A percentile compares a stretch with the other conserved stretches of the same genome.
phyloP scores from a whole-genome alignment of 1,284 basidiomycete genomes.

The Rhodotorula sp. region DNA sequence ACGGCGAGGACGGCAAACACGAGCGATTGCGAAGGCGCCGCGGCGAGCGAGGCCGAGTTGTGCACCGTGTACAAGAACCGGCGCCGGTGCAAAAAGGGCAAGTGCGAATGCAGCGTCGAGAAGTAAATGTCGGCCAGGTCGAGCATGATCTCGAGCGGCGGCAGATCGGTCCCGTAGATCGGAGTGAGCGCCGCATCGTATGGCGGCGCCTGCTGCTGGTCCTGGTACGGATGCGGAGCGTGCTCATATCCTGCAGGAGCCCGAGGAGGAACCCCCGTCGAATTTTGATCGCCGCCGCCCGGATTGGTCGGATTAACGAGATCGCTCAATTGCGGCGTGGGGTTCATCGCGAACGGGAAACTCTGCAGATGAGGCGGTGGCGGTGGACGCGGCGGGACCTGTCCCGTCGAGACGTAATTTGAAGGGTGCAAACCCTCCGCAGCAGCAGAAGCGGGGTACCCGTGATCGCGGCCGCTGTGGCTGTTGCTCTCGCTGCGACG shows the following conservation, averaged over 20 bases:
- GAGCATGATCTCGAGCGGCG: constrained; percentile 30
- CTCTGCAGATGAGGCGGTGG: constrained; percentile 14
- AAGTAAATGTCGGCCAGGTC: constrained; percentile 40
- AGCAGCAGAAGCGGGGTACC: too few relatives aligned
- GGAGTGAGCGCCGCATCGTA: neutral
- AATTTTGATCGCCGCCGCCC: neutral
- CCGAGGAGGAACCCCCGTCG: too few relatives aligned
- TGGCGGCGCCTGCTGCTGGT: neutral
- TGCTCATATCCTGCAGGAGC: neutral
- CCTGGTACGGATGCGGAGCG: neutral
- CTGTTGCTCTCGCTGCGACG: too few relatives aligned
- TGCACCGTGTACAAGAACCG: constrained; percentile 39
- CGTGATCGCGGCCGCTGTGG: too few relatives aligned
- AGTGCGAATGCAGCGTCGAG: constrained; percentile 29
- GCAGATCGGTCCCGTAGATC: constrained; percentile 20
- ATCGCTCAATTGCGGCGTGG: constrained; percentile 14
- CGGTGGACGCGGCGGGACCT: neutral
- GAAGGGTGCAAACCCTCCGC: too few relatives aligned
- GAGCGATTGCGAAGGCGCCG: constrained; percentile 33
- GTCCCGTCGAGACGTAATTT: neutral
- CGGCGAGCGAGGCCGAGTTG: constrained; percentile 28
- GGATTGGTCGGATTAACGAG: constrained; percentile 23
- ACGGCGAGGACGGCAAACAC: constrained; percentile 37
- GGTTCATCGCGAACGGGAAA: constrained; percentile 25
- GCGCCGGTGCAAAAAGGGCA: constrained; percentile 39